Conservation (phyloP, 768 basidiomycete genomes). For the Trichaptum fuscoviolaceum region DNA sequence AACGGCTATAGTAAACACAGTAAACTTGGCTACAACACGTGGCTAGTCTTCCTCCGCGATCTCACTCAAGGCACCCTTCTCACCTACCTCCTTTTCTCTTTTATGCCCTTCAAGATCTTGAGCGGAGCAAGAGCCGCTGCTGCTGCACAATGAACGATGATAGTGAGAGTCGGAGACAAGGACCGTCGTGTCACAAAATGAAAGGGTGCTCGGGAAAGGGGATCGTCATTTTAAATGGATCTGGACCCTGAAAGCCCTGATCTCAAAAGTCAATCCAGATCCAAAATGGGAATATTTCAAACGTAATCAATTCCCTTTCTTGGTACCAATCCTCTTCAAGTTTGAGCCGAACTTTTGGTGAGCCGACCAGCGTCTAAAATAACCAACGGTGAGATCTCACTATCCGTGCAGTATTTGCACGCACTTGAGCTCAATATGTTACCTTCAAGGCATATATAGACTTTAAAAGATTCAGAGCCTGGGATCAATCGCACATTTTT, state of each 20-base stretch:
- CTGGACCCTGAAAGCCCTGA: not conserved
- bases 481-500: too few relatives aligned
- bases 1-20: not conserved
- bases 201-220: not conserved
- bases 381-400: too few relatives aligned
- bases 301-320: not conserved
- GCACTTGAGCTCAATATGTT: too few relatives aligned
- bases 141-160: not conserved
- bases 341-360: not conserved
- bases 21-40: conserved; percentile 1
- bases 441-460: too few relatives aligned
- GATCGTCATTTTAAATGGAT: not conserved
- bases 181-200: not conserved
- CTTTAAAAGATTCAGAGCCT: too few relatives aligned
- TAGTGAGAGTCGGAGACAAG: not conserved
- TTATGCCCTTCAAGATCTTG: not conserved
- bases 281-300: not conserved
- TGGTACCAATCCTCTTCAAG: not conserved
- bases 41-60: not conserved
- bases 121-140: too few relatives aligned
- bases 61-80: conserved; percentile 1
- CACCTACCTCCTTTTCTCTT: not conserved
- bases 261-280: not conserved
- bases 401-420: too few relatives aligned
- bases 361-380: too few relatives aligned